Base-by-base conservation (phyloP, 2,329 filamentous ascomycete species). In the Lecanicillium sp. region DNA sequence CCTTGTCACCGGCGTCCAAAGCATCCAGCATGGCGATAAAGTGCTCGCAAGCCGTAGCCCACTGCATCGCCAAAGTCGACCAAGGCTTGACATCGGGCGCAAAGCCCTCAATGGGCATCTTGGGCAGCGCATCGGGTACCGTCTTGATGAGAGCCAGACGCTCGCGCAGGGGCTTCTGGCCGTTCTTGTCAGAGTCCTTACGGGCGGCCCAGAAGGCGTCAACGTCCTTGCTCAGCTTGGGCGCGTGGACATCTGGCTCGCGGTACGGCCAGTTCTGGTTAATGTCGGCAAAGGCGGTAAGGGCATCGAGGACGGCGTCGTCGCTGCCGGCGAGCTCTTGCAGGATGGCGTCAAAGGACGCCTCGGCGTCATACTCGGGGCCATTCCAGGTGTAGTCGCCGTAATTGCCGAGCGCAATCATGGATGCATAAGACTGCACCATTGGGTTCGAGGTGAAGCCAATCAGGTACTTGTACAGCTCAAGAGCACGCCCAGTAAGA, bases 401-500 rank as follows among this genome's bases (percentile, higher is more conserved):
- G 19, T 45, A 45, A 34, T 43, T 45, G 33, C 33, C 37, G 12
- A 45, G 41, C 4, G 44, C 41, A 22, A 40, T 28, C 44, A 45
- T 37, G 16, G 41, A 43, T 2, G 44, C 44, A 19, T 45, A 45
- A 6, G 44, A 38, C 39, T 45, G 44, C 13, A 42, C 38, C 44
- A 45, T 45, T 11, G 44, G 44, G 41, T 45, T 45, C 5, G 44
- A 41, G 3, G 44, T 45, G 29, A 45, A 43, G 11, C 44, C 44
- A 20, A 43, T 41, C 16, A 45, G 31, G 28, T 43, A 33, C 34
- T 42, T 42, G 32, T 45, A 42, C 7, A 45, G 33, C 4, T 44
- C 44, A 2, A 30, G 9, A 5, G 31, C 44, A 14, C 44, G 44
- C 9, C 11, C 33, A 3, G 38, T 42, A 4, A 45, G 36, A 11